phyloP scores from a whole-genome alignment of 352 stramenopile species.

The Globisporangium barbulae region DNA sequence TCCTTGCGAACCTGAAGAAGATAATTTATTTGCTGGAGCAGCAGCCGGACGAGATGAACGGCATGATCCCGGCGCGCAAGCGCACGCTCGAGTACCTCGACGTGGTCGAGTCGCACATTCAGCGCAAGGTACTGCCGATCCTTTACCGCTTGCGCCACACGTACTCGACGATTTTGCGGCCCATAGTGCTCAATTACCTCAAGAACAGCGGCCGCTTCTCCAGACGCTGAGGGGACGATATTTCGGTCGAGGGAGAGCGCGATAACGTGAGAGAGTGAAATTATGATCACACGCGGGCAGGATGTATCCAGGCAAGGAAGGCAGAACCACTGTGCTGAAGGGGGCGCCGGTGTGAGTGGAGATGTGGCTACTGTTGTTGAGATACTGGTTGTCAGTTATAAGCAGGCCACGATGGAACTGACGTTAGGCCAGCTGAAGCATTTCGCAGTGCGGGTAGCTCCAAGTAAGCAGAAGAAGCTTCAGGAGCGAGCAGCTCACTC shows the following conservation, averaged over 20 bases:
- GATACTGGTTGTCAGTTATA: background rate
- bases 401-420: background rate
- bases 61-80: slow-evolving; percentile 73
- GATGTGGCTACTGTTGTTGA: background rate
- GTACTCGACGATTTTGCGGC: slow-evolving; percentile 75
- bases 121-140: slow-evolving; percentile 81
- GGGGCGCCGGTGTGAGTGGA: background rate
- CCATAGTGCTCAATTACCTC: slow-evolving; percentile 77
- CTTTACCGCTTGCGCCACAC: slow-evolving; percentile 71
- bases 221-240: slow-evolving; percentile 26
- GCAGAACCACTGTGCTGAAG: background rate
- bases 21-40: slow-evolving; percentile 90
- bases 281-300: background rate
- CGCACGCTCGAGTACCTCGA: slow-evolving; percentile 75
- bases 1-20: slow-evolving; percentile 84
- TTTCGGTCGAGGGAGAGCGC: background rate
- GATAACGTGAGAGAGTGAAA: background rate
- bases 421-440: background rate
- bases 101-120: slow-evolving; percentile 81
- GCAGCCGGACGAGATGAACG: slow-evolving; percentile 64
- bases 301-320: background rate
- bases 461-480: background rate
- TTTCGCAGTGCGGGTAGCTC: background rate
- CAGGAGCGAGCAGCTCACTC: too few species aligned
- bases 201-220: slow-evolving; percentile 61